Evolutionary conservation across 768 basidiomycete genomes (phyloP), one percentile per base, ranked within the genome.

Genomic region (Trametes cinnabarina): DNA sequence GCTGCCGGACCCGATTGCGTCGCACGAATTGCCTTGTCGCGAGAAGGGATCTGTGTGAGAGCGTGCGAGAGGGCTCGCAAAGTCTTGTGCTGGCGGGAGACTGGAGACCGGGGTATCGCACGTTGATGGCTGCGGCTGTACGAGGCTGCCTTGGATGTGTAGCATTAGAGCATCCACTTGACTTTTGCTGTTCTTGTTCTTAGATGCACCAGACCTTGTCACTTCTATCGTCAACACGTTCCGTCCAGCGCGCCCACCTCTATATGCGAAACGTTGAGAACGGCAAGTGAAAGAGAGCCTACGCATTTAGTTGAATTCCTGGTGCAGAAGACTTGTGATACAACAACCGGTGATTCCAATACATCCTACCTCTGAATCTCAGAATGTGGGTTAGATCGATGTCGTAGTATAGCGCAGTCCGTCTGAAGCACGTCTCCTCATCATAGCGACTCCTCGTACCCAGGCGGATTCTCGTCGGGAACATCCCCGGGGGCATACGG

Each of bases 391-490:
- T 53, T 15, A 47, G 9, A 17, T 37, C 14, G 22, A 20, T 28
- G 28, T 8, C 23, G 47, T 49, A 15, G 32, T 5, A 11, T 39
- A 41, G 14, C 39, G 26, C 30, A 22, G 20, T 34, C n/a, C 37
- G 47, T 37, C 35, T 26, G 3, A 40, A n/a, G 20, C 44, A 12
- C n/a, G 43, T 12, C 44, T 30, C 17, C 42, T 65, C 58, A 69
- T 17, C 30, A 32, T 32, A 32, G 30, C 7, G 30, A 32, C 30
- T 53, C 65, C 37, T 67, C 68, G 60, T 70, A 70, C 15, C 63
- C 57, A 14, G 69, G 69, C 15, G 69, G 69, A 19, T 66, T 64
- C 40, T 70, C 69, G 5, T 62, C 58, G 5, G 69, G 69, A 5
- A 63, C 47, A 22, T 58, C 54, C 6, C 42, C 55, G 11, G 52